Evolutionary conservation across 192 early-diverging fungal genomes (phyloP).

Genomic region (Piromyces sp.): DNA sequence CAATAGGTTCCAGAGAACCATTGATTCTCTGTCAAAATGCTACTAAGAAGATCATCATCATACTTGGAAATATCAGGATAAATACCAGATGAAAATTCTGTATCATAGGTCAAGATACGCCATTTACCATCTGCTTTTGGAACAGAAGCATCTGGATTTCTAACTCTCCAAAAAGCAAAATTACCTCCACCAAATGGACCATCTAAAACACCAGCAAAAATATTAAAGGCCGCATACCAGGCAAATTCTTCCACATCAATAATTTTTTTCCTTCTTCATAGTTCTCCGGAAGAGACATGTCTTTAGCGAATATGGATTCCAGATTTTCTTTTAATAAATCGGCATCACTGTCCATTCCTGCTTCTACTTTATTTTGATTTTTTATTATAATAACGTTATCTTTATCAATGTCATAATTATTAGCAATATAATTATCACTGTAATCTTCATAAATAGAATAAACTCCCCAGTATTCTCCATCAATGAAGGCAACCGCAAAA

Average conservation of each 20-base stretch:
- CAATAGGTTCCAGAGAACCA: too few species aligned
- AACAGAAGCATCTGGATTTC: neutral
- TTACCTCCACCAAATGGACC: neutral
- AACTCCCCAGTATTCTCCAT: too few species aligned
- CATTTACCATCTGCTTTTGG: neutral
- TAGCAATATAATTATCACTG: too few species aligned
- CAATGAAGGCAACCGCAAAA: too few species aligned
- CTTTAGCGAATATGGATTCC: too few species aligned
- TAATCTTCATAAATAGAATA: too few species aligned
- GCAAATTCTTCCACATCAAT: neutral
- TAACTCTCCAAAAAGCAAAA: neutral
- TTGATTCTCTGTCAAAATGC: too few species aligned
- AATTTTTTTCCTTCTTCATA: too few species aligned
- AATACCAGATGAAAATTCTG: neutral
- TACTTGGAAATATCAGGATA: neutral
- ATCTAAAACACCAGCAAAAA: neutral
- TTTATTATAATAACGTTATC: too few species aligned
- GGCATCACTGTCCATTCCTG: too few species aligned
- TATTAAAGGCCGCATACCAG: neutral
- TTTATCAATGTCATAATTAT: too few species aligned
- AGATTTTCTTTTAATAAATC: neutral
- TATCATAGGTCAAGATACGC: neutral
- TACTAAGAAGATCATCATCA: neutral
- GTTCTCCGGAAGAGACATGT: neutral
- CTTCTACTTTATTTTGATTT: neutral